Base-by-base conservation (phyloP, 2,329 filamentous ascomycete genomes). In the Neurospora sp. region DNA sequence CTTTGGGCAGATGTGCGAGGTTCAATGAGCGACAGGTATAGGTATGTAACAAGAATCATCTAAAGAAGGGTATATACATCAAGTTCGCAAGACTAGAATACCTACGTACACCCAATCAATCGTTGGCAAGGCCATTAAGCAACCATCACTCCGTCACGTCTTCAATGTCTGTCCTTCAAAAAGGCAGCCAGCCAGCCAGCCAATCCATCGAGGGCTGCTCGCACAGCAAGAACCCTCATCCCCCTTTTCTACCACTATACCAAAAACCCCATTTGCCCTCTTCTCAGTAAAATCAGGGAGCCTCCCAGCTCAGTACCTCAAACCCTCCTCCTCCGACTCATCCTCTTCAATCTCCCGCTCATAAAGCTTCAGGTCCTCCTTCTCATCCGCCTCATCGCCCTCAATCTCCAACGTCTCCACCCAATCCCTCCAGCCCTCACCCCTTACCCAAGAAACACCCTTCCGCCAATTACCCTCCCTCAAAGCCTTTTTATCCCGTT, bases 361-460 rank as follows among this genome's bases (percentile, higher is more conserved):
- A 43, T 67, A 52, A 17, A 67, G 36, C 72, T 77, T 76, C 28
- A 39, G 38, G 38, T 78, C 78, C 2, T 79, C 78, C 37, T 72
- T 74, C n/a, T 75, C 43, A 11, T 77, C 77, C 38, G 78, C 79
- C 3, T 79, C 81, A 8, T 84, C 83, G 4, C 81, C 79, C 5
- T 88, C 85, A 41, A 84, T 84, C 66, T 85, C 84, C 0, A 83
- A 62, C 6, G 52, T 36, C 28, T 62, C 77, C 0, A 83, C 83
- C 82, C 89, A 89, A 77, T 96, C 92, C 68, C 85, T 84, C 83
- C 88, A 93, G 0, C 91, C 91, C 75, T 94, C 90, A 0, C 92
- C 92, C 69, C 90, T 84, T 52, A 93, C 79, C 84, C 91, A 91
- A 67, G 89, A 88, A 72, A 96, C 81, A 0, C 86, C 88, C 83